Evolutionary conservation across 1,284 basidiomycete genomes (phyloP).

Genomic region (Chalciporus piperatoides): DNA sequence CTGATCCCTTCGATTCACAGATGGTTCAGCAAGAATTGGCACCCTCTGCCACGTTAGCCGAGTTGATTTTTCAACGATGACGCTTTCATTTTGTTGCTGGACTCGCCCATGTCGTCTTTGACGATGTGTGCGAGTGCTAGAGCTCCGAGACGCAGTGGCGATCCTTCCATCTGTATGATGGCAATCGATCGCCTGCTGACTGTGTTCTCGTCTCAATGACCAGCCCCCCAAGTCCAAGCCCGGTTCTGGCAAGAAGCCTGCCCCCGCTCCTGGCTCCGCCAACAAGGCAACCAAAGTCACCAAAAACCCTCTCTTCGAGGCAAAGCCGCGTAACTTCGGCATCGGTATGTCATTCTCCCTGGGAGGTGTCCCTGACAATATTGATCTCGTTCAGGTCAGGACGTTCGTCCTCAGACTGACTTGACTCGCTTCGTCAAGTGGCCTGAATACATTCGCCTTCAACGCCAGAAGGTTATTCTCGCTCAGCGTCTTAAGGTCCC

Average conservation of each 20-base stretch:
- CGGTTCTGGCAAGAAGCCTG: constrained; percentile 75
- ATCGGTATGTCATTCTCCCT: constrained; percentile 64
- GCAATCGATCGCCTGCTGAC: constrained; percentile 45
- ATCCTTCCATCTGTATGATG: constrained; percentile 28
- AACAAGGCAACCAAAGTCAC: constrained; percentile 72
- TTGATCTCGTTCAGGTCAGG: constrained; percentile 64
- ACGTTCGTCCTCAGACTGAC: constrained; percentile 89
- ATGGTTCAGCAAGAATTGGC: constrained; percentile 23
- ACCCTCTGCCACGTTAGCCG: constrained; percentile 18
- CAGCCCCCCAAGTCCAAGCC: constrained; percentile 72
- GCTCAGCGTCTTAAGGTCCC: constrained; percentile 98
- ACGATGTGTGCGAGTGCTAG: constrained; percentile 42
- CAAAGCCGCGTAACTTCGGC: constrained; percentile 88
- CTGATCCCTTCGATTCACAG: constrained; percentile 14
- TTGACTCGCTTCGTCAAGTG: constrained; percentile 99
- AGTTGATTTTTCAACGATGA: constrained; percentile 22
- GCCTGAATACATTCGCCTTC: constrained; percentile 98
- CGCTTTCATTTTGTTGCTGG: constrained; percentile 29
- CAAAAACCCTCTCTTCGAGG: constrained; percentile 97
- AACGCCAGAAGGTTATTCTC: constrained; percentile 98
- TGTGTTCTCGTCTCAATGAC: constrained; percentile 78
- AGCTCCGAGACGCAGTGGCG: constrained; percentile 65
- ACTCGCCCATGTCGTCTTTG: constrained; percentile 19
- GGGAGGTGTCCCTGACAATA: background rate
- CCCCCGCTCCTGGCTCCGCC: constrained; percentile 70